Evolutionary conservation across 169 alveolate species (phyloP).

Genomic region (Cryptosporidium ubiquitum): DNA sequence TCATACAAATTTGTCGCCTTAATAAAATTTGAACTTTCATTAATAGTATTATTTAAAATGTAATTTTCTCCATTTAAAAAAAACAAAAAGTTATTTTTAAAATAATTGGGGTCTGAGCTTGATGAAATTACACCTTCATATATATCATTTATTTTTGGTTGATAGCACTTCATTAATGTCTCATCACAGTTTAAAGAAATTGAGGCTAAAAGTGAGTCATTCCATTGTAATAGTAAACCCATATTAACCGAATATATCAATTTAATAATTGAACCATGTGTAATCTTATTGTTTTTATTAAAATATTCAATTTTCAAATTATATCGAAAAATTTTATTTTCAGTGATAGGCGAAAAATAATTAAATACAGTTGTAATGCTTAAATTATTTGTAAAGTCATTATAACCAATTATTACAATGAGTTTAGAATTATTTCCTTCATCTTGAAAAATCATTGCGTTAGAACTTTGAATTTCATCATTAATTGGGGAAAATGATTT

Average conservation of each 20-base stretch:
- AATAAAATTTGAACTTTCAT: not conserved
- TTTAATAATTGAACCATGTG: slow-evolving; percentile 26
- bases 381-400: slow-evolving; percentile 10
- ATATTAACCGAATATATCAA: not conserved
- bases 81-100: slow-evolving; percentile 7
- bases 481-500: slow-evolving; percentile 24
- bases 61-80: not conserved
- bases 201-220: slow-evolving; percentile 14
- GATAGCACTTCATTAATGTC: not conserved
- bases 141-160: slow-evolving; percentile 24
- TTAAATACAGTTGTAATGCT: slow-evolving; percentile 40
- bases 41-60: not conserved
- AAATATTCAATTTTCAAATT: slow-evolving; percentile 26
- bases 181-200: slow-evolving; percentile 39
- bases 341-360: not conserved
- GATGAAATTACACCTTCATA: slow-evolving; percentile 44
- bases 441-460: not conserved
- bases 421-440: not conserved
- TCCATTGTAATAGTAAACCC: slow-evolving; percentile 31
- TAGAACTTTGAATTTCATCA: slow-evolving; percentile 11
- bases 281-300: not conserved
- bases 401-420: slow-evolving; percentile 10
- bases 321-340: slow-evolving; percentile 16
- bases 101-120: not conserved
- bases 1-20: slow-evolving; percentile 24